Evolutionary conservation across 371 early-diverging fungal species (phyloP).

Genomic region (Lichtheimia ramosa): DNA sequence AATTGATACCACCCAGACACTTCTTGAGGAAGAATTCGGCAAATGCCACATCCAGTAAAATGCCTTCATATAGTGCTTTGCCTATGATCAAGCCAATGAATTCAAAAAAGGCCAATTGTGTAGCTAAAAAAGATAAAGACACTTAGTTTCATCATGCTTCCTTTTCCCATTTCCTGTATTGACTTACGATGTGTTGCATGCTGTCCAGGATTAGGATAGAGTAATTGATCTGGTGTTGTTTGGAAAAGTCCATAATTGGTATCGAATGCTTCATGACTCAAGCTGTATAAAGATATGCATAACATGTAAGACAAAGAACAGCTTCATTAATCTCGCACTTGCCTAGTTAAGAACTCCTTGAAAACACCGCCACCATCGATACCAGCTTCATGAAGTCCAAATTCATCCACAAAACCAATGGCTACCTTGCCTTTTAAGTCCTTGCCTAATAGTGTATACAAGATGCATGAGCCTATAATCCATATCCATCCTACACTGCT

Average conservation of each 20-base stretch:
- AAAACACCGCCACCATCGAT: constrained; percentile 92
- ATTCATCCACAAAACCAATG: constrained; percentile 84
- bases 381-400: constrained; percentile 88
- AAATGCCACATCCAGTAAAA: constrained; percentile 90
- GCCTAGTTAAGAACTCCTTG: constrained; percentile 79
- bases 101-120: constrained; percentile 71
- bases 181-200: constrained; percentile 54
- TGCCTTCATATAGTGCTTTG: constrained; percentile 93
- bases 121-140: constrained; percentile 22
- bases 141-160: background rate
- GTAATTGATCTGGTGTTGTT: constrained; percentile 70
- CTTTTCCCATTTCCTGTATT: background rate
- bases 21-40: constrained; percentile 90
- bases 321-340: constrained; percentile 3
- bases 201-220: constrained; percentile 79
- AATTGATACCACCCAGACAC: constrained; percentile 76
- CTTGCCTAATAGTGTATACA: constrained; percentile 25
- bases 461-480: background rate
- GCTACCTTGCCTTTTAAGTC: constrained; percentile 74
- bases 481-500: background rate
- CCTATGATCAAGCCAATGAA: constrained; percentile 93
- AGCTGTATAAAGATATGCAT: constrained; percentile 24
- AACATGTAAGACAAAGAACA: background rate
- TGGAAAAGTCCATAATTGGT: constrained; percentile 77
- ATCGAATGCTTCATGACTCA: constrained; percentile 84